Evolutionary conservation across 306 rosid genomes (phyloP).

Genomic region (Vigna angularis): DNA sequence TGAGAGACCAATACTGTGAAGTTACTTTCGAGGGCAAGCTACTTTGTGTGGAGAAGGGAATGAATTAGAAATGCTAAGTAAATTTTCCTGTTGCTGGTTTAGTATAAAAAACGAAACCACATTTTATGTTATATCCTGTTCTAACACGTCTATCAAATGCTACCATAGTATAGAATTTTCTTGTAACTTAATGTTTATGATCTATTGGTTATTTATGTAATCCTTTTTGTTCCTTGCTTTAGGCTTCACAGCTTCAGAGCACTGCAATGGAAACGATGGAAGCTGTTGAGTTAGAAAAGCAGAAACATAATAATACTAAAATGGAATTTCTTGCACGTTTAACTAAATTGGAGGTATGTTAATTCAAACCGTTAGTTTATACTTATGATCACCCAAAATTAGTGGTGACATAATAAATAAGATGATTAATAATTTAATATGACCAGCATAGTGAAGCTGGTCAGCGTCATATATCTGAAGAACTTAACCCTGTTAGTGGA

Average conservation of each 20-base stretch:
- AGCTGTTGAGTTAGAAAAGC: slow-evolving; percentile 95
- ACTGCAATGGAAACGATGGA: slow-evolving; percentile 96
- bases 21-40: slow-evolving; percentile 28
- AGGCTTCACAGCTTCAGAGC: slow-evolving; percentile 93
- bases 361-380: slow-evolving; percentile 34
- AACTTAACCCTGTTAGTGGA: slow-evolving; percentile 17
- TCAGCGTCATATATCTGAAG: slow-evolving; percentile 3
- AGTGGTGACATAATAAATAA: not conserved
- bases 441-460: slow-evolving; percentile 10
- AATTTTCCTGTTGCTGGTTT: slow-evolving; percentile 21
- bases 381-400: not conserved
- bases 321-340: slow-evolving; percentile 78
- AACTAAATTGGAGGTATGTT: slow-evolving; percentile 86
- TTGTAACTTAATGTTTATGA: slow-evolving; percentile 5
- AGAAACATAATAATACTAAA: slow-evolving; percentile 92
- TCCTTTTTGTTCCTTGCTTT: slow-evolving; percentile 38
- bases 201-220: slow-evolving; percentile 26
- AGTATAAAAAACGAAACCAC: not conserved
- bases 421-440: slow-evolving; percentile 8
- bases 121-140: not conserved
- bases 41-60: slow-evolving; percentile 22
- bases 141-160: not conserved
- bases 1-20: not conserved
- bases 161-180: slow-evolving; percentile 9
- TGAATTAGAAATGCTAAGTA: slow-evolving; percentile 2